Conservation (phyloP, 129 eudicot species). For the Flaveria trinervia region DNA sequence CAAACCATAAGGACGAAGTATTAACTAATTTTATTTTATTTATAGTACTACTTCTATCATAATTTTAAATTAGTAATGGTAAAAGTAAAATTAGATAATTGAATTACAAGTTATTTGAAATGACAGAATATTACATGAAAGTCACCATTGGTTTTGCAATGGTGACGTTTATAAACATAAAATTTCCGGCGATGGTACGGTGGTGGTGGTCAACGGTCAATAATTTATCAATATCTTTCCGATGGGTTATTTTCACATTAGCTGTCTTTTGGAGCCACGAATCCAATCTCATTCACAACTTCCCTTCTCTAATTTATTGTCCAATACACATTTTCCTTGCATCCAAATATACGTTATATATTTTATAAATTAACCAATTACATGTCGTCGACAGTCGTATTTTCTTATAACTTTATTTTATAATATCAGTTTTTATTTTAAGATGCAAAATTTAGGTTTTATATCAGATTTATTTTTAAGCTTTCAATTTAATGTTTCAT, state of each 20-base stretch:
- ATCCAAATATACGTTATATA: too few relatives aligned
- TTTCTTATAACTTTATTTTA: too few relatives aligned
- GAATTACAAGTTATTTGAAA: not conserved
- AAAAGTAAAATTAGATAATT: not conserved
- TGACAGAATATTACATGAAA: not conserved
- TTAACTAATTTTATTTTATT: too few relatives aligned
- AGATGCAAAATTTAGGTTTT: too few relatives aligned
- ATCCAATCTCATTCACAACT: slow-evolving; percentile 24
- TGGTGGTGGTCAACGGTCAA: slow-evolving; percentile 34
- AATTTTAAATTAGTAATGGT: not conserved
- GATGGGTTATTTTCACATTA: slow-evolving; percentile 37
- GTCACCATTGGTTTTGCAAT: not conserved
- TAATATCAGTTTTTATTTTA: too few relatives aligned
- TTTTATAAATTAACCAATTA: too few relatives aligned
- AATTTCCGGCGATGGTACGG: slow-evolving; percentile 31
- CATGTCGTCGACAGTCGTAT: too few relatives aligned
- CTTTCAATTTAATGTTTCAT: too few relatives aligned
- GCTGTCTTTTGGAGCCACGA: slow-evolving; percentile 17
- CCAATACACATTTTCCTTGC: too few relatives aligned
- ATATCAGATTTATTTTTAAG: too few relatives aligned
- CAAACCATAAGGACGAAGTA: too few relatives aligned
- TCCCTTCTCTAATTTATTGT: not conserved
- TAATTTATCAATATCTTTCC: slow-evolving; percentile 20
- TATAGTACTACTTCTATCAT: too few relatives aligned
- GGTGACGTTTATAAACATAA: slow-evolving; percentile 10